Conservation (phyloP, 2,329 filamentous ascomycete species). For the Cercospora berteroae region DNA sequence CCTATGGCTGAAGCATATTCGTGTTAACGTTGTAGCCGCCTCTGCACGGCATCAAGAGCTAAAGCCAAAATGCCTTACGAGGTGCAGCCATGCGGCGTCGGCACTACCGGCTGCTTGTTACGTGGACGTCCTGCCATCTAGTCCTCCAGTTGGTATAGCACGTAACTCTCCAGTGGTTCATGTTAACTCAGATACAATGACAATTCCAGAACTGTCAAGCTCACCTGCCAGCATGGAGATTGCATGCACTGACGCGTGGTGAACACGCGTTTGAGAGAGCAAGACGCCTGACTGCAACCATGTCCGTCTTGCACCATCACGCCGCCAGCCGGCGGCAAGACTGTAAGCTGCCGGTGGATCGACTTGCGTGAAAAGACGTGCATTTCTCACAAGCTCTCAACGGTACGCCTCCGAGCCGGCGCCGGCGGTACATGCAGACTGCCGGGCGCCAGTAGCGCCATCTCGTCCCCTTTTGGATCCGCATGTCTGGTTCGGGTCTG, state of each 20-base stretch:
- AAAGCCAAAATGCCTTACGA: constrained; percentile 9
- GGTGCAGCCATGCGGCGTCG: constrained; percentile 6
- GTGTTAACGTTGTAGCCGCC: constrained; percentile 10
- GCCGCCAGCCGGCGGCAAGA: not conserved
- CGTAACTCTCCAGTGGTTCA: not conserved
- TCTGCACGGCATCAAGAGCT: constrained; percentile 14
- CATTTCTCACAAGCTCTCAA: constrained; percentile 1
- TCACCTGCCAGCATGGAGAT: not conserved
- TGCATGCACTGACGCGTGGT: not conserved
- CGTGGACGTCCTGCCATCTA: not conserved
- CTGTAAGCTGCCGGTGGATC: not conserved
- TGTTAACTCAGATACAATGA: not conserved
- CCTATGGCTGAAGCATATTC: constrained; percentile 10
- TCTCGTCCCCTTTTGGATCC: not conserved
- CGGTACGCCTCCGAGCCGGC: not conserved
- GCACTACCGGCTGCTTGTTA: not conserved
- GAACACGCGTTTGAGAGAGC: not conserved
- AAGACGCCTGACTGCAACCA: not conserved
- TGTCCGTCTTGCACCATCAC: not conserved
- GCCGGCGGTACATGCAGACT: constrained; percentile 1
- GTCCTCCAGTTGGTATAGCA: not conserved
- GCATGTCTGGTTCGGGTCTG: constrained; percentile 10
- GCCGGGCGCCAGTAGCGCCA: constrained; percentile 11
- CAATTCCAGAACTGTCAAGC: not conserved
- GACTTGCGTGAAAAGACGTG: not conserved